phyloP scores from a whole-genome alignment of 1,139 yeast species.

The Candida neerlandica region DNA sequence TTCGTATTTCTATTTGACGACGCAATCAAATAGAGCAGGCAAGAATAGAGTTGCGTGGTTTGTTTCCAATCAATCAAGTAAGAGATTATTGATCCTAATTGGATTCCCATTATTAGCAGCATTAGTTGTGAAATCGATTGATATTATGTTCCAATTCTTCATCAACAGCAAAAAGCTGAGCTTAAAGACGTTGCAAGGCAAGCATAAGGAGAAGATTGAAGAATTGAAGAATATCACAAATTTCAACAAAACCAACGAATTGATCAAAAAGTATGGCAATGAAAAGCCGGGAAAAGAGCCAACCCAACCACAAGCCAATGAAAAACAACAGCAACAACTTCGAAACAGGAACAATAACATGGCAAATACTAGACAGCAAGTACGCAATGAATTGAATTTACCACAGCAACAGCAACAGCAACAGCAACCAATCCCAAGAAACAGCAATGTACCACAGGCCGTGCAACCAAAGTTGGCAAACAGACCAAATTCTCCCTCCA shows the following conservation, averaged over 20 bases:
- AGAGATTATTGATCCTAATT: constrained; percentile 23
- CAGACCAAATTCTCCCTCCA: background rate
- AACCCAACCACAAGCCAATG: background rate
- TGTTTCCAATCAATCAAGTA: constrained; percentile 25
- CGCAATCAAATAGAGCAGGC: constrained; percentile 21
- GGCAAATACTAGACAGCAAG: constrained; percentile 11
- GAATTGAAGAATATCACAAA: constrained; percentile 80
- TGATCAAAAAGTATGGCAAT: constrained; percentile 59
- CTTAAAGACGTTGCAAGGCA: constrained; percentile 37
- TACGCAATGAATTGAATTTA: constrained; percentile 16
- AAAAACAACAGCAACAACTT: constrained; percentile 7
- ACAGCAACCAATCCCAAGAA: background rate
- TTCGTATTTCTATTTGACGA: constrained; percentile 27
- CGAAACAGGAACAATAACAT: constrained; percentile 1
- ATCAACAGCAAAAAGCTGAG: constrained; percentile 24
- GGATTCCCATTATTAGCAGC: constrained; percentile 33
- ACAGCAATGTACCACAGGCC: background rate
- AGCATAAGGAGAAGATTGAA: constrained; percentile 65
- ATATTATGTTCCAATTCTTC: constrained; percentile 26
- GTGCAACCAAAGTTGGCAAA: constrained; percentile 3
- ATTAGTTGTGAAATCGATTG: constrained; percentile 23
- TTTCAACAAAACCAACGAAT: constrained; percentile 72
- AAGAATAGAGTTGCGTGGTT: constrained; percentile 26
- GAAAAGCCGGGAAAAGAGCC: constrained; percentile 9
- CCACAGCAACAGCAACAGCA: constrained; percentile 5